A percentile compares a stretch with the other conserved stretches of the same genome.
phyloP scores from a whole-genome alignment of 768 basidiomycete species.

The Psilocybe tampanensis region DNA sequence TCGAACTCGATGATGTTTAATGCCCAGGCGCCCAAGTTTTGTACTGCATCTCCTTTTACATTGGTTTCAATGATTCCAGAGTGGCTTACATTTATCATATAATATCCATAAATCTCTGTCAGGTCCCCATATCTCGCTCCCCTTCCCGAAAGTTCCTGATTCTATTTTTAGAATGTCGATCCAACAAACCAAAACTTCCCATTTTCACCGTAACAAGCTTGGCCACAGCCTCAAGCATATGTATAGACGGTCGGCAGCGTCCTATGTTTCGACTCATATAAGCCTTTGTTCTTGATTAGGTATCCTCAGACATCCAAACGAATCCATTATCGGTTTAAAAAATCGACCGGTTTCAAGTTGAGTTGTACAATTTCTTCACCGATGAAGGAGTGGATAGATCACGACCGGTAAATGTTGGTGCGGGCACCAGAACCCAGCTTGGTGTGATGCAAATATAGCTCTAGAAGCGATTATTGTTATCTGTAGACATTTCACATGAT shows the following conservation, averaged over 20 bases:
- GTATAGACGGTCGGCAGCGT: not conserved
- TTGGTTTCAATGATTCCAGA: too few relatives aligned
- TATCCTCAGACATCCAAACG: not conserved
- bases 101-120: too few relatives aligned
- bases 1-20: too few relatives aligned
- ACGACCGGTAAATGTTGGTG: not conserved
- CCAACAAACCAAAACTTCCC: too few relatives aligned
- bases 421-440: not conserved
- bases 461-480: not conserved
- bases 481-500: not conserved
- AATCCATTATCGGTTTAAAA: not conserved
- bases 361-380: not conserved
- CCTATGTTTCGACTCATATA: not conserved
- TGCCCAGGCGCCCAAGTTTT: too few relatives aligned
- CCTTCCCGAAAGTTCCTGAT: too few relatives aligned
- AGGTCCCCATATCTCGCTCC: too few relatives aligned
- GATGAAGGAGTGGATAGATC: not conserved
- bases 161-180: too few relatives aligned
- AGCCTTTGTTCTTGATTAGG: not conserved
- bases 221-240: too few relatives aligned
- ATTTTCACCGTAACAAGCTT: too few relatives aligned
- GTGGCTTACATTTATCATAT: too few relatives aligned
- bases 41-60: too few relatives aligned
- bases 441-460: not conserved
- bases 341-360: not conserved